Base-by-base conservation (phyloP, 208 protist genomes). In the Trypanosoma conorhini region DNA sequence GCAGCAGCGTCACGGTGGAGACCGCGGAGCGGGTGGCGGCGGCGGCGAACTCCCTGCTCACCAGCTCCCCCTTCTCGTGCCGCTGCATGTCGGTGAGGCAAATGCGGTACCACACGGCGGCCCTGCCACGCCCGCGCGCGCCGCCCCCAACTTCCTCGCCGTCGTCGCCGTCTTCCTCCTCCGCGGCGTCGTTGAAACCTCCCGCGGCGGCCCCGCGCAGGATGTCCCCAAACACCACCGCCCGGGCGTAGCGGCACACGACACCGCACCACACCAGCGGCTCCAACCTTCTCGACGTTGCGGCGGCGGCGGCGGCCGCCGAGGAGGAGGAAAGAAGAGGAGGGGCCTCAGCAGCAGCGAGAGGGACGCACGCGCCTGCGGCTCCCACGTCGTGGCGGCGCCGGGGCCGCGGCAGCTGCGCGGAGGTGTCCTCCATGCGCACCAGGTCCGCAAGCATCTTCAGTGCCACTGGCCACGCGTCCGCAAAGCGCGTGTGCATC, bases 401-500 rank as follows among this genome's bases (percentile, higher is more conserved):
- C 3, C 44, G 33, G 59, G 40, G 58, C 50, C 42, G 31, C 30
- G 22, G 21, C 17, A 22, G 15, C 21, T 5, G 8, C 30, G 65
- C 33, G 12, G 72, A 67, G 3, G 86, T 91, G 22, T 81, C 67
- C 74, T 96, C 91, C 19, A 51, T 60, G 3, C 78, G 57, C n/a
- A 93, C 81, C 30, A 94, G 82, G 35, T 70, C 69, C 42, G 80
- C 67, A 15, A 94, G 63, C 21, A 94, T 80, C 67, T 83, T 78
- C 33, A 83, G 64, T 21, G 87, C 91, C 48, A 85, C 75, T 8
- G 76, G 68, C 88, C 88, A 94, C 22, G 84, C 88, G 15, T 76
- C 86, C 17, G 91, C 71, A 71, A 88, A 96, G 70, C 91, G 90
- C 10, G 91, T 60, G 76, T 96, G 87, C 35, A 94, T 78, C 9